phyloP scores from a whole-genome alignment of 345 rosid species.

The Erodium maritimum region DNA sequence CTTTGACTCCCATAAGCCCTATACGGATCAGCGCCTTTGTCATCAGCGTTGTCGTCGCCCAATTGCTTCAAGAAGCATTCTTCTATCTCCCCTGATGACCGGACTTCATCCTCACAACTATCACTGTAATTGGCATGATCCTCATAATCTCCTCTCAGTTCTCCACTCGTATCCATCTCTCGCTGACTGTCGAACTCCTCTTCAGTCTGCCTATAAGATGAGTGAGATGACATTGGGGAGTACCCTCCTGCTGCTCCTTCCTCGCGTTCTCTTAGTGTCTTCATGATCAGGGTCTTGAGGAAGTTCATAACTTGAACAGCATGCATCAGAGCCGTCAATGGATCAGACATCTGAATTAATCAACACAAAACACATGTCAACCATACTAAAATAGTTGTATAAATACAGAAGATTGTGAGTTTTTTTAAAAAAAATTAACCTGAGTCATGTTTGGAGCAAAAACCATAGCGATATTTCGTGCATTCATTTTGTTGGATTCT shows the following conservation, averaged over 20 bases:
- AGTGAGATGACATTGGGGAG: constrained; percentile 56
- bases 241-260: constrained; percentile 47
- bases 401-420: neutral
- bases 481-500: constrained; percentile 87
- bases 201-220: constrained; percentile 41
- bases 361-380: constrained; percentile 5
- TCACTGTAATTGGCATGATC: constrained; percentile 25
- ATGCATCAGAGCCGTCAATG: constrained; percentile 85
- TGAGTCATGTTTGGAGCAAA: constrained; percentile 96
- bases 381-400: no score
- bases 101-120: constrained; percentile 30
- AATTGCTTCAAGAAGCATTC: constrained; percentile 55
- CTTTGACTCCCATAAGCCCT: constrained; percentile 6
- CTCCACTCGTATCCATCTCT: constrained; percentile 72
- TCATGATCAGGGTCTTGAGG: constrained; percentile 69
- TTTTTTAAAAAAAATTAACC: constrained; percentile 29
- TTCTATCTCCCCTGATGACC: constrained; percentile 51
- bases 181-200: constrained; percentile 58
- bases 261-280: constrained; percentile 54
- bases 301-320: constrained; percentile 98
- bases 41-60: constrained; percentile 13
- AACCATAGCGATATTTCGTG: constrained; percentile 90
- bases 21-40: constrained; percentile 3
- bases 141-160: constrained; percentile 46
- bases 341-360: constrained; percentile 71